These are phyloP conservation scores for Tolypocladium guangdongense DNA, from an alignment of 2,329 filamentous ascomycete genomes.

Conservation along the genomic window DNA sequence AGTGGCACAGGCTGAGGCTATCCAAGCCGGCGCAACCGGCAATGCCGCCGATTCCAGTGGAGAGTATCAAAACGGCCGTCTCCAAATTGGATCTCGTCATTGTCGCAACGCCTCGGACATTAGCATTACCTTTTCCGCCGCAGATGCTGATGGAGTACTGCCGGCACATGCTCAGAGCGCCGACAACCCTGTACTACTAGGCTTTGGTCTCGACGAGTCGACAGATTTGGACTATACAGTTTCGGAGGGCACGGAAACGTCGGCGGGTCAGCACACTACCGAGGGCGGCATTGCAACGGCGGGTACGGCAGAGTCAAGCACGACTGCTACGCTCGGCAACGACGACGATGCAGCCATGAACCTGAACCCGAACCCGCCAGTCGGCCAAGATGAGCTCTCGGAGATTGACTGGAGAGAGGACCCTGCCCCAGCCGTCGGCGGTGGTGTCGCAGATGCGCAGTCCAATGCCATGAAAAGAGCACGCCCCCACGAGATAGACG, in stretches of 20 bases:
- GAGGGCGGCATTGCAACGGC: background rate
- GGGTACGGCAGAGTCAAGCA: background rate
- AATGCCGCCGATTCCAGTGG: background rate
- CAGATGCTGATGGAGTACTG: constrained; percentile 13
- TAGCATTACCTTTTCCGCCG: constrained; percentile 9
- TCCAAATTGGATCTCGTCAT: constrained; percentile 4
- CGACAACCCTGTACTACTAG: constrained; percentile 12
- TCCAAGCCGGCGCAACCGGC: background rate
- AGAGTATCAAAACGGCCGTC: background rate
- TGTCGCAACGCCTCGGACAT: background rate
- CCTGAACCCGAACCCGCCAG: background rate
- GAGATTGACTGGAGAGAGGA: constrained; percentile 5
- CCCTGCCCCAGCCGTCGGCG: background rate
- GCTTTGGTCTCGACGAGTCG: constrained; percentile 13
- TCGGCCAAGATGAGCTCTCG: background rate
- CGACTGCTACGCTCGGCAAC: background rate
- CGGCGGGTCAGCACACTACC: background rate
- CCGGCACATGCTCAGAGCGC: constrained; percentile 13
- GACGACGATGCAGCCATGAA: background rate
- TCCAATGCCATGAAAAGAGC: constrained; percentile 1
- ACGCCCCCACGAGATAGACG: constrained; percentile 7
- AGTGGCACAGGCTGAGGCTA: background rate
- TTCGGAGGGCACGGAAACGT: constrained; percentile 1
- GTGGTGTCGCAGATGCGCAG: background rate
- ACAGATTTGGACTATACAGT: constrained; percentile 4